phyloP scores from a whole-genome alignment of 164 flowering plant genomes.

The Piper betle region DNA sequence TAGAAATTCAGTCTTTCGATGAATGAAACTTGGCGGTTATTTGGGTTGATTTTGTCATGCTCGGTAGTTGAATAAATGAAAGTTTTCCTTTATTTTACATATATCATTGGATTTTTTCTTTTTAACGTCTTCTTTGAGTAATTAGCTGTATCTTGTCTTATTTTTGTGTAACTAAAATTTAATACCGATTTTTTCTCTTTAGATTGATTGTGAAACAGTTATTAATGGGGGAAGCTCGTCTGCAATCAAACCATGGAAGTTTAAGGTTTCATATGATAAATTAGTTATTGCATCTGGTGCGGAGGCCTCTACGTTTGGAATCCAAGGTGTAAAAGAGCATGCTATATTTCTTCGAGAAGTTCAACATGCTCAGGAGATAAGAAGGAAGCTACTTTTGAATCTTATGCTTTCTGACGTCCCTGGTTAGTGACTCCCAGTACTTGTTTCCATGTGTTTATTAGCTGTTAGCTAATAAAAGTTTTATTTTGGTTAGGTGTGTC shows the following conservation, averaged over 20 bases:
- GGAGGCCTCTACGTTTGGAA: conserved; percentile 74
- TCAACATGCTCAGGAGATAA: conserved; percentile 84
- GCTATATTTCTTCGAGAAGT: conserved; percentile 95
- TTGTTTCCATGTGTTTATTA: background rate
- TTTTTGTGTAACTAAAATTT: background rate
- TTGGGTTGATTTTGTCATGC: too few species aligned
- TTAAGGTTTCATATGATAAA: conserved; percentile 78
- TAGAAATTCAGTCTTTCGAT: too few species aligned
- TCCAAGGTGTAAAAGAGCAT: conserved; percentile 72
- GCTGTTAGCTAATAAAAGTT: background rate
- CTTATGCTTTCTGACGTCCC: conserved; percentile 92
- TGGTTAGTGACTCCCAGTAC: conserved; percentile 22
- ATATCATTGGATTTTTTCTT: too few species aligned
- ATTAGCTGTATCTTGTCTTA: background rate
- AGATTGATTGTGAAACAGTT: conserved; percentile 76
- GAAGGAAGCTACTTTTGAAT: conserved; percentile 83
- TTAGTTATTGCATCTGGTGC: conserved; percentile 86
- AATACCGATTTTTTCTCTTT: conserved; percentile 1
- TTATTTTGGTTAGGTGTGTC: too few species aligned
- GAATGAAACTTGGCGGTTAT: too few species aligned
- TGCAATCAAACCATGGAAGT: conserved; percentile 52
- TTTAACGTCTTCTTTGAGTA: background rate
- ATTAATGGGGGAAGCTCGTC: conserved; percentile 29
- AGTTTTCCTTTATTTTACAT: background rate
- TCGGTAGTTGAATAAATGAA: background rate